Percentiles rank a stretch among this genome's conserved stretches.
phyloP scores from a whole-genome alignment of 2,329 filamentous ascomycete genomes.

The Pseudofabraea citricarpa region DNA sequence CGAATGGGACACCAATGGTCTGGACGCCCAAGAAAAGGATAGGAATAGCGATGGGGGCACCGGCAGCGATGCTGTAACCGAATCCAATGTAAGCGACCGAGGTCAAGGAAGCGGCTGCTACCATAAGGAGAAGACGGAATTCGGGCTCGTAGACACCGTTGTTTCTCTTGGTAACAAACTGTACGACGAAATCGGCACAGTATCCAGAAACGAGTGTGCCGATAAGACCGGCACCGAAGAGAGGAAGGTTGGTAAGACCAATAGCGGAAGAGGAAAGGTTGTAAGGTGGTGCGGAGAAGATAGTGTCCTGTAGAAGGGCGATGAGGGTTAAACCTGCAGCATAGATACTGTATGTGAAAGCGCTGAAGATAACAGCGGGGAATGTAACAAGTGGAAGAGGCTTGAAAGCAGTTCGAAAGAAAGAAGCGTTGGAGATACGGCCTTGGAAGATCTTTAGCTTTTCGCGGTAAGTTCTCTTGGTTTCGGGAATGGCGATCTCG shows the following conservation, averaged over 20 bases:
- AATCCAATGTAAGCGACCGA: constrained; percentile 35
- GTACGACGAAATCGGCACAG: constrained; percentile 32
- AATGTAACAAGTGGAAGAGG: constrained; percentile 23
- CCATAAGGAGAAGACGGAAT: constrained; percentile 40
- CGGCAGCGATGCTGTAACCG: constrained; percentile 27
- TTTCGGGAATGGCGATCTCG: constrained; percentile 4
- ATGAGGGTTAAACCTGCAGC: constrained; percentile 19
- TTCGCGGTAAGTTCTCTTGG: constrained; percentile 3
- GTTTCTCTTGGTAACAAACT: constrained; percentile 42
- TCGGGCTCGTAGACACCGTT: constrained; percentile 49
- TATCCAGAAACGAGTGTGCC: constrained; percentile 30
- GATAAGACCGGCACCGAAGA: constrained; percentile 29
- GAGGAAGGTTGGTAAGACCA: constrained; percentile 13
- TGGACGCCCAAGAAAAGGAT: constrained; percentile 30
- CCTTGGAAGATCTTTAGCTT: constrained; percentile 17
- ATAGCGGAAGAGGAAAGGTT: constrained; percentile 15
- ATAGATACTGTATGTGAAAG: constrained; percentile 10
- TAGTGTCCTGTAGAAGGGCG: constrained; percentile 16
- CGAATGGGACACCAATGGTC: constrained; percentile 30
- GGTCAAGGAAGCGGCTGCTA: constrained; percentile 22
- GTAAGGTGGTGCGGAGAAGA: constrained; percentile 18
- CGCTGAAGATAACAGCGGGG: constrained; percentile 7
- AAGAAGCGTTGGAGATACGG: constrained; percentile 20
- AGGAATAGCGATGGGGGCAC: constrained; percentile 21
- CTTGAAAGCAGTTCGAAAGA: constrained; percentile 22